Conservation (phyloP, 352 stramenopile genomes). For the Sclerospora graminicola region DNA sequence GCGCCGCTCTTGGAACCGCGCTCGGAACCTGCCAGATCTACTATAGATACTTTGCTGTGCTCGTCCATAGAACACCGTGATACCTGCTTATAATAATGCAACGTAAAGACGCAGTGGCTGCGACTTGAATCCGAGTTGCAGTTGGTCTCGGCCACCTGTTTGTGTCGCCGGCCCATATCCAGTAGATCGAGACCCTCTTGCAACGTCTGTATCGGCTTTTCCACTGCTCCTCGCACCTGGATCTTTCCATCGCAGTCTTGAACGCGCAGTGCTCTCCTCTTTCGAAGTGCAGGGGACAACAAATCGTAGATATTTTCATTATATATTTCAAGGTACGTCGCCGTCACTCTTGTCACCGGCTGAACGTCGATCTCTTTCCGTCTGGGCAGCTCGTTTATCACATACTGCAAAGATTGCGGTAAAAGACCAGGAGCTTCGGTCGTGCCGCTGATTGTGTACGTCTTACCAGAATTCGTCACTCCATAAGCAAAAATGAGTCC, state of each 20-base stretch:
- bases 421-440: slow-evolving; percentile 69
- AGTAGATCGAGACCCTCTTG: slow-evolving; percentile 71
- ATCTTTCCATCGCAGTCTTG: slow-evolving; percentile 84
- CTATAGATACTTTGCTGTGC: slow-evolving; percentile 82
- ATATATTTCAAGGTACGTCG: slow-evolving; percentile 98
- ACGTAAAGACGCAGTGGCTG: slow-evolving; percentile 86
- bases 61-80: slow-evolving; percentile 12
- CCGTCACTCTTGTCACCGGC: slow-evolving; percentile 43
- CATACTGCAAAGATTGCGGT: slow-evolving; percentile 58
- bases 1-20: slow-evolving; percentile 65
- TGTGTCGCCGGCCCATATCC: slow-evolving; percentile 48
- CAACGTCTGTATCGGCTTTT: slow-evolving; percentile 45
- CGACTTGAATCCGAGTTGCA: slow-evolving; percentile 87
- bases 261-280: slow-evolving; percentile 54
- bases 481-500: slow-evolving; percentile 96
- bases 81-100: slow-evolving; percentile 51
- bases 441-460: slow-evolving; percentile 94
- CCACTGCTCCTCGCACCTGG: slow-evolving; percentile 76
- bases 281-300: slow-evolving; percentile 49
- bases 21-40: slow-evolving; percentile 90
- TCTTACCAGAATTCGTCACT: slow-evolving; percentile 98
- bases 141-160: slow-evolving; percentile 81
- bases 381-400: slow-evolving; percentile 55
- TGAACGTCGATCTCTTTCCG: slow-evolving; percentile 33
- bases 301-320: slow-evolving; percentile 98